Base-by-base conservation (phyloP, 2,329 filamentous ascomycete genomes). In the Coniella lustricola region DNA sequence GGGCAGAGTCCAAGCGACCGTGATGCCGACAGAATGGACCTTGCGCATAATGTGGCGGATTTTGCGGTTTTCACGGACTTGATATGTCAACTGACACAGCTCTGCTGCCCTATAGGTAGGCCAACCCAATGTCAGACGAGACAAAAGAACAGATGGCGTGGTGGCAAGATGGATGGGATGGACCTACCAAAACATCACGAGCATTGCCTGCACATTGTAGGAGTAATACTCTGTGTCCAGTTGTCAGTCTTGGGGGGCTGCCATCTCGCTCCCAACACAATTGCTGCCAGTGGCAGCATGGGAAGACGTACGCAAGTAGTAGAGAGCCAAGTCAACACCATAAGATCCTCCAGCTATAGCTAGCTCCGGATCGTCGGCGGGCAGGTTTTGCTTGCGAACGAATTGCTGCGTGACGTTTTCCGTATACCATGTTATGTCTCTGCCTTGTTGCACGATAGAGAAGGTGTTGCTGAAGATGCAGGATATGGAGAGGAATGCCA, bases 251-350 rank as follows among this genome's bases (percentile, higher is more conserved):
- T n/a, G n/a, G n/a, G n/a, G n/a, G n/a, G n/a, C n/a, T n/a, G n/a
- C n/a, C n/a, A n/a, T n/a, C n/a, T n/a, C n/a, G n/a, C n/a, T n/a
- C n/a, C n/a, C n/a, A n/a, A n/a, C 31, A 18, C 3, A 18, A 17
- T 5, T 4, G 7, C 8, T n/a, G n/a, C 12, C 13, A 14, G n/a
- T 8, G 4, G n/a, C 12, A 2, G 10, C 44, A 13, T 13, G 3
- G 10, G 16, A 13, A 20, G 47, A 59, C 59, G 33, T 48, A 60
- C 59, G 57, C 12, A 60, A 54, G 33, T 60, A 60, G 20, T 56
- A 60, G 5, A 60, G 39, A 1, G 56, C 55, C 44, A 60, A 40
- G 38, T 59, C 57, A 35, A 55, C 45, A 7, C 58, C 58, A 5
- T 51, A 49, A 1, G 58, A 60, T 3, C 58, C 57, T 46, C 56